These are phyloP conservation scores for Monilinia aucupariae DNA, from an alignment of 2,329 filamentous ascomycete species.

Conservation along the genomic window DNA sequence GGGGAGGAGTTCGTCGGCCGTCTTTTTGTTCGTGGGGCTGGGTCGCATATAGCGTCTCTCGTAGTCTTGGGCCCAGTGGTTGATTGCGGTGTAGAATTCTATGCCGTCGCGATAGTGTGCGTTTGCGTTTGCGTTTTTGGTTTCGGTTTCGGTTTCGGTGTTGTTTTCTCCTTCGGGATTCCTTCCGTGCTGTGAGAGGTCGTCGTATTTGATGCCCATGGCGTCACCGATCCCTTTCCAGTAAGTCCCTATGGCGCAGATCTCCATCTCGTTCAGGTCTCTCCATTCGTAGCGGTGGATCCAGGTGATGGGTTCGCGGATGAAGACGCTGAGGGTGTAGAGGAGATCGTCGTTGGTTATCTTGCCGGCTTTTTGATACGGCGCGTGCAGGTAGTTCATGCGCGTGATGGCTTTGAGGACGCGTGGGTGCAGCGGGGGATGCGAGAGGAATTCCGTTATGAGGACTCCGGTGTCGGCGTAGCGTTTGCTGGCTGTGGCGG, in stretches of 20 bases:
- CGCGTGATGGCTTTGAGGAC: slow-evolving; percentile 50
- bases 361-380: slow-evolving; percentile 51
- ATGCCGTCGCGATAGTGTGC: slow-evolving; percentile 46
- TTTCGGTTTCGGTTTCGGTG: too few species aligned
- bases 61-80: slow-evolving; percentile 48
- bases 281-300: slow-evolving; percentile 67
- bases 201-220: slow-evolving; percentile 56
- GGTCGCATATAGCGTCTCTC: slow-evolving; percentile 56
- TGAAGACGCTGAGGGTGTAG: slow-evolving; percentile 61
- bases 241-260: slow-evolving; percentile 60
- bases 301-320: slow-evolving; percentile 60
- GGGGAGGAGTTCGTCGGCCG: slow-evolving; percentile 54
- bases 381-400: slow-evolving; percentile 58
- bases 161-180: too few species aligned
- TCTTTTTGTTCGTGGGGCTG: slow-evolving; percentile 42
- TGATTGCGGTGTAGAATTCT: slow-evolving; percentile 47
- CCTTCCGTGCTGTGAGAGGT: background rate
- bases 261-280: slow-evolving; percentile 58
- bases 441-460: slow-evolving; percentile 25
- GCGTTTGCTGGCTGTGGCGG: slow-evolving; percentile 43
- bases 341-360: slow-evolving; percentile 60
- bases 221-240: slow-evolving; percentile 68
- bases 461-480: slow-evolving; percentile 28
- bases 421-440: slow-evolving; percentile 34
- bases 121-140: slow-evolving; percentile 7